Base-by-base conservation (phyloP, 352 stramenopile species). In the Hyaloperonospora brassicae region DNA sequence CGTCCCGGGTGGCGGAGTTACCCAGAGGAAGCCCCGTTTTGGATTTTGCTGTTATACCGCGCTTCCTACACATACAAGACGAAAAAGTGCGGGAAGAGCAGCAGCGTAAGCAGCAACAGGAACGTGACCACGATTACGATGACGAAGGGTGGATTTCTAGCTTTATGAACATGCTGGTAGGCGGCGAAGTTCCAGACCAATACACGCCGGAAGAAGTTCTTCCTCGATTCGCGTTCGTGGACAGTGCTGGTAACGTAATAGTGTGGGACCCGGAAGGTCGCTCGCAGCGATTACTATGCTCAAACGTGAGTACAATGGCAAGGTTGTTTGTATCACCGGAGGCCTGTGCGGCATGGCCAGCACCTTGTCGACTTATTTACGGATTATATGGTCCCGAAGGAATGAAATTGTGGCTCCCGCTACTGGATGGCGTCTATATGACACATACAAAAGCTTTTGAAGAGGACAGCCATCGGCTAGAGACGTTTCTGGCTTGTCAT, bases 341-440 rank as follows among this genome's bases (percentile, higher is more conserved):
- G 22, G 67, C 65, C 1, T 82, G 72, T 47, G 41, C 61, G 11
- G 55, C 65, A 7, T 90, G 80, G 78, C 79, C 84, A 39, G 71
- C 71, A 34, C 67, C 76, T 2, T 90, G 76, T 21, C 71, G 73
- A 1, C 59, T 89, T 2, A 72, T 91, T 47, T 79, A 77, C 44
- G 80, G 80, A 7, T 57, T 93, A 7, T 91, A 93, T 27, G 80
- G 83, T 0, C 73, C 75, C 0, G 66, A 88, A 13, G 83, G 83
- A 24, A 86, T 90, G 72, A 69, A 73, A 22, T 43, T 89, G 6
- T 93, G 80, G 80, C 70, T 90, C 24, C 83, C 83, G 5, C 54
- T 90, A 40, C 55, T 93, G 2, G 83, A 93, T 42, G 79, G 80
- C n/a, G 77, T 93, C 7, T 84, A 87, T 54, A 57, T 86, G 52